Evolutionary conservation across 1,284 basidiomycete genomes (phyloP).

Genomic region (Puccinia triticina): DNA sequence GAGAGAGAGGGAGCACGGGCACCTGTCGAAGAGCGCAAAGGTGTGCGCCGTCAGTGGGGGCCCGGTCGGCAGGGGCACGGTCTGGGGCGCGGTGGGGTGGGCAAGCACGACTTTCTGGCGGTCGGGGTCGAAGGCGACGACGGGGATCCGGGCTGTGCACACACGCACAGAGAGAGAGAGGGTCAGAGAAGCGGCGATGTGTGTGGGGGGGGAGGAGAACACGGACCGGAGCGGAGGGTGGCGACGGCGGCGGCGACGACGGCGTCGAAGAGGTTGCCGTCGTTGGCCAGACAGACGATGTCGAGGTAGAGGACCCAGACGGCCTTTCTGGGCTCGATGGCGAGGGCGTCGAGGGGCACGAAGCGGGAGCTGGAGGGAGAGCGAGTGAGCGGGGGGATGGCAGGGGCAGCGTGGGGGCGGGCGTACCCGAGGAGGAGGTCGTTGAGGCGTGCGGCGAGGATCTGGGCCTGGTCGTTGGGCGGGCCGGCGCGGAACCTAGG

Average conservation of each 20-base stretch:
- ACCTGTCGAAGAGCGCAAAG: conserved; percentile 22
- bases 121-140: conserved; percentile 73
- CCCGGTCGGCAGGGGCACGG: conserved; percentile 65
- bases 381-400: too few relatives aligned
- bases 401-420: background rate
- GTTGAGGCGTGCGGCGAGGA: conserved; percentile 77
- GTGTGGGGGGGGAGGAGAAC: conserved; percentile 55
- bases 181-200: background rate
- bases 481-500: conserved; percentile 92
- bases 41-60: conserved; percentile 66
- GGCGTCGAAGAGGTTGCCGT: conserved; percentile 92
- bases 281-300: conserved; percentile 91
- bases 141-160: conserved; percentile 71
- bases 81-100: conserved; percentile 63
- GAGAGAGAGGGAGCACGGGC: background rate
- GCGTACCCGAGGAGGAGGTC: conserved; percentile 72
- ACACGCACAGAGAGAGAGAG: background rate
- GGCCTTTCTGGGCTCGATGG: conserved; percentile 76
- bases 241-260: conserved; percentile 82
- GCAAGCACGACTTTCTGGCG: conserved; percentile 71
- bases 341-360: conserved; percentile 71
- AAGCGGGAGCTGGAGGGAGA: conserved; percentile 69
- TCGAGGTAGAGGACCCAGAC: conserved; percentile 93
- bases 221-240: conserved; percentile 76
- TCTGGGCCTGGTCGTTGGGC: conserved; percentile 86